These are phyloP conservation scores for Chromera velia DNA, from an alignment of 73 alveolate genomes.

Conservation along the genomic window DNA sequence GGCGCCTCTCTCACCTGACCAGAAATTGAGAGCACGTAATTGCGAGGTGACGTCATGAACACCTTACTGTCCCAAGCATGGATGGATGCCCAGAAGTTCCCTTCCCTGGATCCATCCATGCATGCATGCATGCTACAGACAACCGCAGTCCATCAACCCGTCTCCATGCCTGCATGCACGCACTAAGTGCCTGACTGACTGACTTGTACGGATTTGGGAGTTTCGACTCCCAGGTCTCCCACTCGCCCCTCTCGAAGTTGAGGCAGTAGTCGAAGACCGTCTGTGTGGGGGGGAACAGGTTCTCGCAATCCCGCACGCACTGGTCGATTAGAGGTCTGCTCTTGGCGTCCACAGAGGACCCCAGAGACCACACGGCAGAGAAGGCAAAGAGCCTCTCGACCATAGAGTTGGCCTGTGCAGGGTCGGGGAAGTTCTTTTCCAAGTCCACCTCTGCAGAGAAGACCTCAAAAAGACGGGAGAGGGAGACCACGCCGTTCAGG, in stretches of 20 bases:
- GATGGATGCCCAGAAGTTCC: no score
- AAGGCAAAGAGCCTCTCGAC: slow-evolving; percentile 82
- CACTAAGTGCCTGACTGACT: no score
- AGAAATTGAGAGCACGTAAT: no score
- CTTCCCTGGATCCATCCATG: no score
- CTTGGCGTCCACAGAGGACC: slow-evolving; percentile 84
- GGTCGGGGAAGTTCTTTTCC: slow-evolving; percentile 50
- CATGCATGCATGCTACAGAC: no score
- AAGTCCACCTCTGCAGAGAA: slow-evolving; percentile 49
- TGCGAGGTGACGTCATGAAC: no score
- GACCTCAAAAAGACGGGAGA: slow-evolving; percentile 74
- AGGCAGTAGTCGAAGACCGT: slow-evolving; percentile 81
- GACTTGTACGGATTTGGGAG: slow-evolving; percentile 76
- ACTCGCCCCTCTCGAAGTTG: slow-evolving; percentile 84
- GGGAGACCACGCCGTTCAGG: slow-evolving; percentile 64
- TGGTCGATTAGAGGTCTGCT: slow-evolving; percentile 64
- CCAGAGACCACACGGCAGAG: slow-evolving; percentile 83
- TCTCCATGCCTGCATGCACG: no score
- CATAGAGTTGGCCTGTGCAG: slow-evolving; percentile 20
- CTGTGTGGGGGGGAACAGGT: slow-evolving; percentile 71
- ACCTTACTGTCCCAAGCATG: no score
- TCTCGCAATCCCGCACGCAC: slow-evolving; percentile 66
- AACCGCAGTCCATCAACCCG: no score
- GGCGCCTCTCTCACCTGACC: no score
- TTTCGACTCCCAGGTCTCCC: slow-evolving; percentile 91